Conservation (phyloP, 1,139 yeast genomes). For the Protomyces lactucae-debilis region DNA sequence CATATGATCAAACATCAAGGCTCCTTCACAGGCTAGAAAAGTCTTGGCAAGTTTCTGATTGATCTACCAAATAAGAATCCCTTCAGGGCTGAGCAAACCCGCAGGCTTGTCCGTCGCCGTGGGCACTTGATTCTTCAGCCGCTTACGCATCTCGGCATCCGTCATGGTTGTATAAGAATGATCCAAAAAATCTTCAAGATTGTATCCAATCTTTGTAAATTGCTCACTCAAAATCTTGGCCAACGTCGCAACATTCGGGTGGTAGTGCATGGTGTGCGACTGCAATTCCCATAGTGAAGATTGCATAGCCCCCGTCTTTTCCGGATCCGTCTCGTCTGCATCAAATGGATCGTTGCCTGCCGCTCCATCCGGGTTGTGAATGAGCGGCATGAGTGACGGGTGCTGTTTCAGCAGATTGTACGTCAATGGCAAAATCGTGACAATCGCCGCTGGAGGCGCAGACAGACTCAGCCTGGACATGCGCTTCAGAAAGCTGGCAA, state of each 20-base stretch:
- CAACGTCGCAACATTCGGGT: conserved; percentile 89
- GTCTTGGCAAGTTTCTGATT: background rate
- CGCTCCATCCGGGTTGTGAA: conserved; percentile 51
- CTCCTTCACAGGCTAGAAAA: background rate
- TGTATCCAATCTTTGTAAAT: conserved; percentile 77
- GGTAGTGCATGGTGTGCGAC: conserved; percentile 78
- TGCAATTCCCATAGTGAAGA: conserved; percentile 92
- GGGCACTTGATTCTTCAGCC: conserved; percentile 65
- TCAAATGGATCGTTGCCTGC: conserved; percentile 60
- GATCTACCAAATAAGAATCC: background rate
- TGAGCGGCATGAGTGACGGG: conserved; percentile 86
- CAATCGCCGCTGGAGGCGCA: conserved; percentile 89
- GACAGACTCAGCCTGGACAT: conserved; percentile 67
- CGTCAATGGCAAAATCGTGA: conserved; percentile 80
- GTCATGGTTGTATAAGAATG: conserved; percentile 76
- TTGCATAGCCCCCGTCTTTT: conserved; percentile 68
- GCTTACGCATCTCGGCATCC: conserved; percentile 69
- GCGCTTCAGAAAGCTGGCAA: conserved; percentile 84
- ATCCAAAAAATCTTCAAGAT: conserved; percentile 89
- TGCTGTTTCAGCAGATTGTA: conserved; percentile 85
- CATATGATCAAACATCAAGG: conserved; percentile 48
- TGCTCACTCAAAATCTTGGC: conserved; percentile 88
- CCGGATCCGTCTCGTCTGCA: conserved; percentile 62
- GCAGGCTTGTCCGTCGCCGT: conserved; percentile 55
- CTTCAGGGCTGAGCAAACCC: background rate